Percentiles rank a stretch among this genome's conserved stretches.
These are phyloP conservation scores for Wickerhamomyces bovis DNA, from an alignment of 805 yeast species.

Conservation along the genomic window DNA sequence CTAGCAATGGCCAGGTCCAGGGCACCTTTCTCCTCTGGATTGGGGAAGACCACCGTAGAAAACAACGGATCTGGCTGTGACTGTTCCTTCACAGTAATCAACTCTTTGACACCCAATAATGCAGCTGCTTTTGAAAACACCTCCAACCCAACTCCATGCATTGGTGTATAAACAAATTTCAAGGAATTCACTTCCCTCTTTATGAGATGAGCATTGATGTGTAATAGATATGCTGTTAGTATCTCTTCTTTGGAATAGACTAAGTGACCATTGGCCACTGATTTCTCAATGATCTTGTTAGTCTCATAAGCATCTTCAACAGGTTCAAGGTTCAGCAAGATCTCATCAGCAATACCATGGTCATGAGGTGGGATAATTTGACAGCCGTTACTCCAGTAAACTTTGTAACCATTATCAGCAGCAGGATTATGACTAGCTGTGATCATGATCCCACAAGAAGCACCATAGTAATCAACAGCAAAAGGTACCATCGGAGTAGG, in stretches of 20 bases:
- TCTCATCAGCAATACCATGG: slow-evolving; percentile 56
- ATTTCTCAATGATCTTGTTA: slow-evolving; percentile 29
- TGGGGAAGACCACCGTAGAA: slow-evolving; percentile 83
- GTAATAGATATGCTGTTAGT: slow-evolving; percentile 34
- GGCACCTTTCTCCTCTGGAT: slow-evolving; percentile 95
- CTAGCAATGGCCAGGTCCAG: slow-evolving; percentile 57
- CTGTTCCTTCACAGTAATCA: slow-evolving; percentile 54
- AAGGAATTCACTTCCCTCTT: slow-evolving; percentile 20
- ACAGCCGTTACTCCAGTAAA: slow-evolving; percentile 89
- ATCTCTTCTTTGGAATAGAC: slow-evolving; percentile 37
- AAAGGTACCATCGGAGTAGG: slow-evolving; percentile 95
- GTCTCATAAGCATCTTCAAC: slow-evolving; percentile 49
- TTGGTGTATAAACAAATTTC: slow-evolving; percentile 78
- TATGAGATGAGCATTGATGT: slow-evolving; percentile 30
- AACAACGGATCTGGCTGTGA: slow-evolving; percentile 76
- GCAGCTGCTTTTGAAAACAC: slow-evolving; percentile 41
- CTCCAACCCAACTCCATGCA: slow-evolving; percentile 90
- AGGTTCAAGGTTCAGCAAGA: slow-evolving; percentile 56
- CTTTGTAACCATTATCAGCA: slow-evolving; percentile 89
- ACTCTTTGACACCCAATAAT: slow-evolving; percentile 31
- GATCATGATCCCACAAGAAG: slow-evolving; percentile 86
- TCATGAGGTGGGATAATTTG: slow-evolving; percentile 96
- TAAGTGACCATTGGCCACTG: slow-evolving; percentile 25
- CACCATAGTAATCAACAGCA: slow-evolving; percentile 54
- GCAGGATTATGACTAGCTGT: slow-evolving; percentile 89